Percentiles rank a stretch among this genome's conserved stretches.
These are phyloP conservation scores for Paramyrothecium roridum DNA, from an alignment of 2,329 filamentous ascomycete species.

Conservation along the genomic window DNA sequence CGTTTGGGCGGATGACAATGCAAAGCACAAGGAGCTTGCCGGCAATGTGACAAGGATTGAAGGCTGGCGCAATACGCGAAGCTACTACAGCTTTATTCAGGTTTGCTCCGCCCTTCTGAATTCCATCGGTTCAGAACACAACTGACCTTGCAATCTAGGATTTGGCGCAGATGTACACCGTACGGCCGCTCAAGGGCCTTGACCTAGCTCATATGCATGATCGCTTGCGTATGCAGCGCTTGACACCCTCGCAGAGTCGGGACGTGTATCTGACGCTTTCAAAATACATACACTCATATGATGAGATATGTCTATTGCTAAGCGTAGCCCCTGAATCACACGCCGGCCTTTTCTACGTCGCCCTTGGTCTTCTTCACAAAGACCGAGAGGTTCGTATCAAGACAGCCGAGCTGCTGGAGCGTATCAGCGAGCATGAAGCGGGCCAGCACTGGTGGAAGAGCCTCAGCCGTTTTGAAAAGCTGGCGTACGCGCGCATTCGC, in stretches of 20 bases:
- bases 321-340: conserved; percentile 81
- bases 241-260: conserved; percentile 71
- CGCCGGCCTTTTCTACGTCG: conserved; percentile 86
- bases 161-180: conserved; percentile 60
- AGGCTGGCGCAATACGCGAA: conserved; percentile 92
- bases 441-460: conserved; percentile 90
- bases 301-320: conserved; percentile 81
- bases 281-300: conserved; percentile 73
- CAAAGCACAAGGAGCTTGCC: conserved; percentile 80
- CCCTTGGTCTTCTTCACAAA: conserved; percentile 88
- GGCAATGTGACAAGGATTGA: conserved; percentile 92
- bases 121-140: neutral
- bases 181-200: conserved; percentile 70
- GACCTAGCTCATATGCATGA: conserved; percentile 93
- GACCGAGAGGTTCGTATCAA: conserved; percentile 73
- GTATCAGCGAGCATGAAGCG: conserved; percentile 82
- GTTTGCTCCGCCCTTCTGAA: conserved; percentile 34
- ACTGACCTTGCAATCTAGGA: conserved; percentile 41
- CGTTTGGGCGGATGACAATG: conserved; percentile 83
- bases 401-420: conserved; percentile 76
- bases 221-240: conserved; percentile 76
- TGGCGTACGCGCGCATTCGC: conserved; percentile 78
- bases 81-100: conserved; percentile 94
- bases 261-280: conserved; percentile 83
- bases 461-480: conserved; percentile 82